A percentile compares a stretch with the other conserved stretches of the same genome.
These are phyloP conservation scores for Dactylellina parvicollis DNA, from an alignment of 2,329 filamentous ascomycete genomes.

Conservation along the genomic window DNA sequence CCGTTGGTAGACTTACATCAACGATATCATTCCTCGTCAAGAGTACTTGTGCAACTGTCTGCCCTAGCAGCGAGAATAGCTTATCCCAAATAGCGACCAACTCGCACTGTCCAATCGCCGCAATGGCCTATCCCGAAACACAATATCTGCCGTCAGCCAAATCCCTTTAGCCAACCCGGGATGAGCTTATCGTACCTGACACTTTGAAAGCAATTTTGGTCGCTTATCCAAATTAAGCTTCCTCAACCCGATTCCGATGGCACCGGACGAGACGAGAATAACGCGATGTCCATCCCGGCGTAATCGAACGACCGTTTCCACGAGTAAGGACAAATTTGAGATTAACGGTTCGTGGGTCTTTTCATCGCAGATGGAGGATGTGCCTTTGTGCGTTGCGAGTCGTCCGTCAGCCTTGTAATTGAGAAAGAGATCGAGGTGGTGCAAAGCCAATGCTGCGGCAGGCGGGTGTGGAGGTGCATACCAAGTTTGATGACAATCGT, in stretches of 20 bases:
- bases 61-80: conserved; percentile 83
- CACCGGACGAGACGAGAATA: conserved; percentile 94
- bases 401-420: conserved; percentile 18
- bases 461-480: conserved; percentile 66
- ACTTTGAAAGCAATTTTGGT: conserved; percentile 87
- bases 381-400: conserved; percentile 70
- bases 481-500: conserved; percentile 89
- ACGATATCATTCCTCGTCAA: conserved; percentile 96
- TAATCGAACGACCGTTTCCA: conserved; percentile 89
- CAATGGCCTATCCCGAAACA: conserved; percentile 72
- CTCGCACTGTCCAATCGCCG: conserved; percentile 93
- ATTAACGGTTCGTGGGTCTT: conserved; percentile 91
- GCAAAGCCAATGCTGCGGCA: conserved; percentile 12
- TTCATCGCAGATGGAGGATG: conserved; percentile 98
- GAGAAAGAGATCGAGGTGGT: not conserved
- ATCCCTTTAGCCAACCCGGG: not conserved
- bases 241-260: conserved; percentile 90
- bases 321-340: conserved; percentile 88
- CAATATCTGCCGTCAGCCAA: not conserved
- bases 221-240: conserved; percentile 88
- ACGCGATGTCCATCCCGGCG: conserved; percentile 92
- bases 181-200: conserved; percentile 70
- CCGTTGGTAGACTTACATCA: conserved; percentile 70
- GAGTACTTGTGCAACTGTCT: conserved; percentile 93
- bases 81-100: conserved; percentile 96